Conservation (phyloP, 305 asterid species). For the Andrographis paniculata region DNA sequence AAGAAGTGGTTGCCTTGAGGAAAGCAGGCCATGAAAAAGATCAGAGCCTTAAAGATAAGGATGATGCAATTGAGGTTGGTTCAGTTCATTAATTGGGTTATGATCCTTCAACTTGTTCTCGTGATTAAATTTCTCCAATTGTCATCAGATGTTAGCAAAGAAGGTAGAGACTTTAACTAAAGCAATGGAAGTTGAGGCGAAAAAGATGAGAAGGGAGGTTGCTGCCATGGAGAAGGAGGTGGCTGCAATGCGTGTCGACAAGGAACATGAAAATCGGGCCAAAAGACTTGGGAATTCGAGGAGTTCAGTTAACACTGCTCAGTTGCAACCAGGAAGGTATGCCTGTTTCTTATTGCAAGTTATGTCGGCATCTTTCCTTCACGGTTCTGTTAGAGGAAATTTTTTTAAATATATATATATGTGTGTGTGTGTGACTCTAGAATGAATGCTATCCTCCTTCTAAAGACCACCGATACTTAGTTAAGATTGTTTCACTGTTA, state of each 20-base stretch:
- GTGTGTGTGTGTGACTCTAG: too few species aligned
- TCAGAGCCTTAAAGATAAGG: slow-evolving; percentile 97
- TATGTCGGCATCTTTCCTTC: background rate
- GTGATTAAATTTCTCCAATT: slow-evolving; percentile 16
- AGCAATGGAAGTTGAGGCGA: slow-evolving; percentile 99
- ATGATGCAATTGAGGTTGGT: slow-evolving; percentile 91
- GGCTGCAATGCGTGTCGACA: slow-evolving; percentile 86
- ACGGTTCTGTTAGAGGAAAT: background rate
- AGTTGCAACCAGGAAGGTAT: slow-evolving; percentile 73
- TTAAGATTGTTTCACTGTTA: too few species aligned
- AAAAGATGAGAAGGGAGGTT: slow-evolving; percentile 97
- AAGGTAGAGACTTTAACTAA: slow-evolving; percentile 92
- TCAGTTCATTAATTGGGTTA: slow-evolving; percentile 16
- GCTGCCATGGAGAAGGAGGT: slow-evolving; percentile 99
- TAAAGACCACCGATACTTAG: too few species aligned
- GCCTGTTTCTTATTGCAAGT: slow-evolving; percentile 11
- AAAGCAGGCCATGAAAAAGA: slow-evolving; percentile 92
- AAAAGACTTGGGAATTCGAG: slow-evolving; percentile 60
- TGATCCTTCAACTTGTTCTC: slow-evolving; percentile 14
- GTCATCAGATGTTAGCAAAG: slow-evolving; percentile 82
- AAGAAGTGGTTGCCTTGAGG: slow-evolving; percentile 85
- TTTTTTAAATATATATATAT: too few species aligned
- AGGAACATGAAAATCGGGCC: slow-evolving; percentile 77
- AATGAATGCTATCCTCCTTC: background rate
- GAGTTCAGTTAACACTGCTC: slow-evolving; percentile 63